Evolutionary conservation across 2,329 filamentous ascomycete species (phyloP), one percentile per base, ranked within the genome.

Genomic region (Claviceps fusiformis): DNA sequence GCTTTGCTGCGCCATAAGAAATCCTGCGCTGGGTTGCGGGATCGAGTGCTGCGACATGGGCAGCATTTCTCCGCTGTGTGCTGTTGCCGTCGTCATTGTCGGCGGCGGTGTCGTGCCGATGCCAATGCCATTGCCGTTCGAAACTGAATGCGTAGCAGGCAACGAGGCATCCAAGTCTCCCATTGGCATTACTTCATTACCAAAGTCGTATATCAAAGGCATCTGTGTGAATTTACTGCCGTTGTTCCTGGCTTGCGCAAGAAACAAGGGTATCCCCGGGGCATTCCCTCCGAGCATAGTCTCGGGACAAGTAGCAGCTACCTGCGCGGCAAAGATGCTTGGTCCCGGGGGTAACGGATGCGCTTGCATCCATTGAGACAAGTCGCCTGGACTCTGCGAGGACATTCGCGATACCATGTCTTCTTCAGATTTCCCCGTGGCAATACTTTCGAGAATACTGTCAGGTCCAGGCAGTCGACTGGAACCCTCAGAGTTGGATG

Each of bases 211-310:
- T 27, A 59, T 56, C 10, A 61, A 56, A 13, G 58, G 50, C 29
- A 59, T 55, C 44, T 61, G 60, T 2, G 58, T 52, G 1, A 57
- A 54, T 9, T 59, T 58, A 13, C 58, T 51, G 11, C 61, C 55
- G 19, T 59, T 58, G 31, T 58, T 62, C 15, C 60, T 59, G 9
- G 62, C 64, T 19, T 65, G 62, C 6, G 62, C 63, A 7, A 67
- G 60, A 49, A 67, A 62, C 43, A 62, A 51, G 6, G 64, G 63
- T 10, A 67, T 57, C 7, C 62, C 64, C 1, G 64, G 64, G 5
- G 63, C 61, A 6, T 59, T 59, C 15, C 60, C 58, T 43, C 62
- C 63, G 2, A 56, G 10, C 19, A 19, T 31, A 46, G 24, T 15
- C 24, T 29, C 44, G 6, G 9, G 11, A 44, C n/a, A 31, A 7